Conservation (phyloP, 2,329 filamentous ascomycete species). For the Diaporthe velutina region DNA sequence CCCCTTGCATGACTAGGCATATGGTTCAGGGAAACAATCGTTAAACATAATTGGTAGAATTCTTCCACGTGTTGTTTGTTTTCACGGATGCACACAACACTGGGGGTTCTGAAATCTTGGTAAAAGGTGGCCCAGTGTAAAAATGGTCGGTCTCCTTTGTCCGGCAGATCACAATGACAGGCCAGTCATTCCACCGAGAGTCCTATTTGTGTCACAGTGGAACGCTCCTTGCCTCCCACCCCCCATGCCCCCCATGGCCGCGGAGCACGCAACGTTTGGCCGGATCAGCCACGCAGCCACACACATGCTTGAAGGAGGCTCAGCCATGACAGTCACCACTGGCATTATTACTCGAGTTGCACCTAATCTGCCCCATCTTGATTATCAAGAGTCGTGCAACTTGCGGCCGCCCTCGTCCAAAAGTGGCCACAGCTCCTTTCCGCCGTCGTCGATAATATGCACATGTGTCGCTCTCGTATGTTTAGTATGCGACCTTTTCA, state of each 20-base stretch:
- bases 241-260: too few species aligned
- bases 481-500: neutral
- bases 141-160: neutral
- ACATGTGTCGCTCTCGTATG: neutral
- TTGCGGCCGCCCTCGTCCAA: neutral
- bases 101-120: neutral
- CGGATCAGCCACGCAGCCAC: neutral
- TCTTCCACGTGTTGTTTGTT: neutral
- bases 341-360: neutral
- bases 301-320: neutral
- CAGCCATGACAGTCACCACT: neutral
- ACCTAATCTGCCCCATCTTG: neutral
- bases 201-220: slow-evolving; percentile 1
- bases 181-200: neutral
- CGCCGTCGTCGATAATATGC: neutral
- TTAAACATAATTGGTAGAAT: neutral
- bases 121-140: too few species aligned
- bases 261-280: neutral
- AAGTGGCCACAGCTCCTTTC: neutral
- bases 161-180: neutral
- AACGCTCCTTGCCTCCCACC: neutral
- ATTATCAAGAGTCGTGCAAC: slow-evolving; percentile 1
- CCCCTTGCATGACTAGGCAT: neutral
- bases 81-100: neutral
- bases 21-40: too few species aligned